Evolutionary conservation across 2,329 filamentous ascomycete species (phyloP).

Genomic region (Calcarisporium arbuscula): DNA sequence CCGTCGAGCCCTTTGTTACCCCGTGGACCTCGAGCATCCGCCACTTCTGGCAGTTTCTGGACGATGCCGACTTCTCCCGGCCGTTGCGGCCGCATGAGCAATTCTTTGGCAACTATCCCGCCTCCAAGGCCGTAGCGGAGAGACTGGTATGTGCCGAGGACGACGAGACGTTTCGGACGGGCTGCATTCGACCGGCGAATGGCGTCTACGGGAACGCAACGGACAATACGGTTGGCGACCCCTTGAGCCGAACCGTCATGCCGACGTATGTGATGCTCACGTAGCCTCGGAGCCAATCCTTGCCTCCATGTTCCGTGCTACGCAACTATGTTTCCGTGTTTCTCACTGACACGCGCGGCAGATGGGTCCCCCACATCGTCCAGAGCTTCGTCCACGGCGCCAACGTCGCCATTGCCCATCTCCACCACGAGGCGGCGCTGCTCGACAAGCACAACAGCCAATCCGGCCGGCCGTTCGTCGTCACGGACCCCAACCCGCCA

Average conservation of each 20-base stretch:
- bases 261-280: conserved; percentile 24
- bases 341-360: no score
- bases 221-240: conserved; percentile 25
- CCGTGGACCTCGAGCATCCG: conserved; percentile 36
- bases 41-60: conserved; percentile 37
- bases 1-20: conserved; percentile 34
- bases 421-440: conserved; percentile 46
- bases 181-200: conserved; percentile 47
- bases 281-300: no score
- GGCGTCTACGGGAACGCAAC: conserved; percentile 44
- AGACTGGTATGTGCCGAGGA: conserved; percentile 40
- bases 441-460: conserved; percentile 26
- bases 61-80: conserved; percentile 35
- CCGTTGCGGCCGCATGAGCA: conserved; percentile 31
- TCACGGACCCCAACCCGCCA: conserved; percentile 44
- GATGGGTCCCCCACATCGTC: conserved; percentile 36
- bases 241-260: conserved; percentile 29
- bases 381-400: conserved; percentile 44
- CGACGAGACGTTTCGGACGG: conserved; percentile 39
- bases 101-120: conserved; percentile 46
- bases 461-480: conserved; percentile 41
- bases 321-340: no score
- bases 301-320: no score
- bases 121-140: conserved; percentile 46
- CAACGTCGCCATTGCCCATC: conserved; percentile 48